phyloP scores from a whole-genome alignment of 108 stramenopile genomes.

The Pseudonitzschia multiseries region DNA sequence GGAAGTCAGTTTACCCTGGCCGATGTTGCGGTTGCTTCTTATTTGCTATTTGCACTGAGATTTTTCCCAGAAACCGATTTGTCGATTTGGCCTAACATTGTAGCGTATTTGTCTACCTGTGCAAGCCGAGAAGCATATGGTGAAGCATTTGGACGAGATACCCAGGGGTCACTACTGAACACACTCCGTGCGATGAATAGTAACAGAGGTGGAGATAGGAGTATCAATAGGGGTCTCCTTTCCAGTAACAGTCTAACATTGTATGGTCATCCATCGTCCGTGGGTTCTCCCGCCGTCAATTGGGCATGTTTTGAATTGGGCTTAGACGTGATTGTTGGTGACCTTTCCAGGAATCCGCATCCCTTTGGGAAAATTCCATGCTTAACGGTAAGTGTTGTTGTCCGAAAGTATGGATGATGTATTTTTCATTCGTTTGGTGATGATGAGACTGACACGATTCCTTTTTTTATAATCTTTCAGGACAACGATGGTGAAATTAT shows the following conservation, averaged over 20 bases:
- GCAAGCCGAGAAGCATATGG: conserved; percentile 3
- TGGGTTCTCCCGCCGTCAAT: conserved; percentile 70
- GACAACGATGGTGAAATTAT: conserved; percentile 55
- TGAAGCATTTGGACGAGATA: conserved; percentile 5
- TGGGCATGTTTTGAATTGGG: conserved; percentile 73
- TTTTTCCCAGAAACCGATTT: conserved; percentile 9
- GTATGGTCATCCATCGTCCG: conserved; percentile 30
- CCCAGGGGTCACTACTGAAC: neutral
- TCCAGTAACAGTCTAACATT: conserved; percentile 10
- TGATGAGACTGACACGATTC: neutral
- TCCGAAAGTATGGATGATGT: too few relatives aligned
- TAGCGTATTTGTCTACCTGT: neutral
- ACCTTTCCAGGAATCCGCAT: conserved; percentile 69
- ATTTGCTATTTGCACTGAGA: conserved; percentile 11
- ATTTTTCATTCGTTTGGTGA: too few relatives aligned
- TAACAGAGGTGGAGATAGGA: neutral
- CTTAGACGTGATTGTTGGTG: conserved; percentile 39
- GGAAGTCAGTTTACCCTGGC: conserved; percentile 3
- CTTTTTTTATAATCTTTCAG: too few relatives aligned
- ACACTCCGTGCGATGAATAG: conserved; percentile 1
- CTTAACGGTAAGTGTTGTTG: conserved; percentile 23
- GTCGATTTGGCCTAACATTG: conserved; percentile 5
- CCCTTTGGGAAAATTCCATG: conserved; percentile 83
- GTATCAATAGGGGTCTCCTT: neutral
- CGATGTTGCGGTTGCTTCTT: conserved; percentile 9